Conservation (phyloP, 2,329 filamentous ascomycete species). For the Trichoderma guizhouense region DNA sequence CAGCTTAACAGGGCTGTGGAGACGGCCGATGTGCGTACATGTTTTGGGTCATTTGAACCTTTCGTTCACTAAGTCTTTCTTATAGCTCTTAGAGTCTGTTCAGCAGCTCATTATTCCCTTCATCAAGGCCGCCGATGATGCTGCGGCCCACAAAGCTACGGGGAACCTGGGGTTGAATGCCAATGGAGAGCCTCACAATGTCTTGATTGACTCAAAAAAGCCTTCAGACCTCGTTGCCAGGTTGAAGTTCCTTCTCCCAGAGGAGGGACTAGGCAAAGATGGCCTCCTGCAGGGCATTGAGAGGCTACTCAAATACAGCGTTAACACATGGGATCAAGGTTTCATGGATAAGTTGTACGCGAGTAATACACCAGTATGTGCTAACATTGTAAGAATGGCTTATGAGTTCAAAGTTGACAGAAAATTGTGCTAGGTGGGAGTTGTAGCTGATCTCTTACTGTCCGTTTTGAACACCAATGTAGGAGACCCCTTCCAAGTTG, state of each 20-base stretch:
- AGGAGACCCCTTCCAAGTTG: slow-evolving; percentile 28
- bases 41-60: background rate
- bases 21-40: slow-evolving; percentile 23
- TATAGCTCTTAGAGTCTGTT: slow-evolving; percentile 64
- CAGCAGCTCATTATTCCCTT: slow-evolving; percentile 67
- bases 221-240: slow-evolving; percentile 56
- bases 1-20: slow-evolving; percentile 33
- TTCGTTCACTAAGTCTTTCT: background rate
- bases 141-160: slow-evolving; percentile 47
- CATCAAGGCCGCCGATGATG: slow-evolving; percentile 66
- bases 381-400: background rate
- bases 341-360: slow-evolving; percentile 95
- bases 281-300: slow-evolving; percentile 70
- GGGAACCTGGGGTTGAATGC: slow-evolving; percentile 46
- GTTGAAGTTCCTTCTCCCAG: slow-evolving; percentile 58
- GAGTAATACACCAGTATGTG: slow-evolving; percentile 72
- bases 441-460: slow-evolving; percentile 80
- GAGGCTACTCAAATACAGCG: slow-evolving; percentile 75
- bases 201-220: slow-evolving; percentile 60
- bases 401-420: background rate
- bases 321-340: slow-evolving; percentile 98
- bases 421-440: slow-evolving; percentile 58
- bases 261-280: slow-evolving; percentile 60
- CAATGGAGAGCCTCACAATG: slow-evolving; percentile 45
- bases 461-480: slow-evolving; percentile 87